Evolutionary conservation across 768 basidiomycete genomes (phyloP), one percentile per base, ranked within the genome.

Genomic region (Russula virescens): DNA sequence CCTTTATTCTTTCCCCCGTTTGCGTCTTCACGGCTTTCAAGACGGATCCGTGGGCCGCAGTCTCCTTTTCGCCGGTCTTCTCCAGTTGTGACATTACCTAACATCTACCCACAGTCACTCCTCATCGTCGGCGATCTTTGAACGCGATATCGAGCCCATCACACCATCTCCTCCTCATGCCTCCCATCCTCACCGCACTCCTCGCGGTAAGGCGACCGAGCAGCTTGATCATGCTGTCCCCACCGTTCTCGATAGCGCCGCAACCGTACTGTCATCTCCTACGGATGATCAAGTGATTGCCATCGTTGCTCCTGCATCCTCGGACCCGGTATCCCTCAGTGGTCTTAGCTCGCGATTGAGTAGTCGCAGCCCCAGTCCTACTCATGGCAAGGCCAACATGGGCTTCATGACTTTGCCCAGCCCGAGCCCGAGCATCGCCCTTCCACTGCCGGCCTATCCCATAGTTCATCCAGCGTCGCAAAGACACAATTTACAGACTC

Each of bases 101-200:
- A 51, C 61, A 47, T 46, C 55, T 61, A 52, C 40, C 58, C 57
- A 59, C 67, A 77, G 75, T 55, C 83, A 89, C 69, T 93, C 90
- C 0, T 90, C 89, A 0, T 90, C 89, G 0, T 93, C 91, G 0
- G 91, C 92, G 42, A 95, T 94, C 61, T 95, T 95, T 63, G 92
- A 95, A 74, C 84, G 92, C 40, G 92, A 95, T 72, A 92, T 95
- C 66, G 92, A 94, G 67, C 86, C 86, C 71, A 68, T 80, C 75
- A 38, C 80, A 69, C 62, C 74, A 60, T 55, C 73, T 74, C 68
- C 76, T 72, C 68, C 77, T 66, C 78, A 67, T 72, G 74, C 53
- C 73, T 74, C 25, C 74, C 79, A 90, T 69, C 89, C 90, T 0
- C 90, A 91, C 71, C 82, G 86, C 31, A 87, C 84, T 55, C 82